Conservation (phyloP, 2,329 filamentous ascomycete genomes). For the Chrysosporium queenslandicum region DNA sequence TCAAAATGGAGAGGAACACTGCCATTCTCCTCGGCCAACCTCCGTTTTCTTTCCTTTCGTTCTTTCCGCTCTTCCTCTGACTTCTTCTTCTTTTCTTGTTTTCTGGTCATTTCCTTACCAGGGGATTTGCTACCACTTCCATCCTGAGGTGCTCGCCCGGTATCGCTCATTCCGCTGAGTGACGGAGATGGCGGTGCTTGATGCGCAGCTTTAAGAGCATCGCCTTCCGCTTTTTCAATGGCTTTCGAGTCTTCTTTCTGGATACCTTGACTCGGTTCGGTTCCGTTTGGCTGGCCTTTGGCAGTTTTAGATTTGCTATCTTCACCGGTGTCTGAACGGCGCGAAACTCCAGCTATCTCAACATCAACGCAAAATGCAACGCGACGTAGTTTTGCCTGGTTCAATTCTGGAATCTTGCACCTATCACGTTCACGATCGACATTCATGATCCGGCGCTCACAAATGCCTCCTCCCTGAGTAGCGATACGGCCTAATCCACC, state of each 20-base stretch:
- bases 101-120: constrained; percentile 48
- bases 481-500: constrained; percentile 44
- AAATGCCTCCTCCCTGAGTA: constrained; percentile 51
- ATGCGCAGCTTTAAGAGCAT: constrained; percentile 59
- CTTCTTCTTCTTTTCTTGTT: constrained; percentile 92
- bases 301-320: constrained; percentile 29
- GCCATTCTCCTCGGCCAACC: constrained; percentile 78
- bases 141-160: constrained; percentile 23
- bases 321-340: constrained; percentile 55
- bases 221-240: constrained; percentile 58
- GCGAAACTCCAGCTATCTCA: constrained; percentile 82
- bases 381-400: constrained; percentile 67
- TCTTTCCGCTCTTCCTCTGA: constrained; percentile 89
- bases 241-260: constrained; percentile 16
- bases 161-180: constrained; percentile 1
- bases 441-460: constrained; percentile 62
- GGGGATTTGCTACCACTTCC: constrained; percentile 21
- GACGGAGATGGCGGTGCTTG: constrained; percentile 9
- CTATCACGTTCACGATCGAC: constrained; percentile 69
- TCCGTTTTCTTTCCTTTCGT: constrained; percentile 77
- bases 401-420: constrained; percentile 68
- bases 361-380: constrained; percentile 97
- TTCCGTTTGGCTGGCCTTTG: constrained; percentile 6
- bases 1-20: constrained; percentile 74
- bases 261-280: constrained; percentile 1